Conservation (phyloP, 2,329 filamentous ascomycete species). For the Colletotrichum phormii region DNA sequence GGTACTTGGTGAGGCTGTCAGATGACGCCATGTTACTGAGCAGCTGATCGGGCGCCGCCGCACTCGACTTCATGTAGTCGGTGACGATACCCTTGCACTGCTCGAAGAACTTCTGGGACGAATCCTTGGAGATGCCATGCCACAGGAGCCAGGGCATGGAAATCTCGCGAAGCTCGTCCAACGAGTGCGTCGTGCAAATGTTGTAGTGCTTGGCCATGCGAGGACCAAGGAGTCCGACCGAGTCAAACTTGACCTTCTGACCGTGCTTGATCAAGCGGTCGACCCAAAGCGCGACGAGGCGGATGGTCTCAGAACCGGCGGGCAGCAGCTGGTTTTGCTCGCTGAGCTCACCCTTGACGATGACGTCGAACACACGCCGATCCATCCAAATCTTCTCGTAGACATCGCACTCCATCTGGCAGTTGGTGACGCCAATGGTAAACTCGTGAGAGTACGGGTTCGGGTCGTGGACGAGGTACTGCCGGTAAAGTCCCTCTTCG, state of each 20-base stretch:
- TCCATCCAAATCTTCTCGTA: conserved; percentile 32
- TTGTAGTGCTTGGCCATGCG: conserved; percentile 16
- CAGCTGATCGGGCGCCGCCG: neutral
- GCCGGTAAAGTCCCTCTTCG: conserved; percentile 2
- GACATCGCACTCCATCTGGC: conserved; percentile 1
- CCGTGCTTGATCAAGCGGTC: conserved; percentile 16
- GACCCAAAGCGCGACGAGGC: conserved; percentile 12
- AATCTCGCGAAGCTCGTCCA: neutral
- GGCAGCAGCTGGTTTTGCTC: conserved; percentile 3
- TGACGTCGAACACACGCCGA: neutral
- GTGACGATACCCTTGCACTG: neutral
- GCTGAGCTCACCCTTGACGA: conserved; percentile 3
- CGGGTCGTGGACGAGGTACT: conserved; percentile 25
- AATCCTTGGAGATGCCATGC: neutral
- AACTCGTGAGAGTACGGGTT: conserved; percentile 33
- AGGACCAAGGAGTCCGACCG: neutral
- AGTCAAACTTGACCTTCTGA: neutral
- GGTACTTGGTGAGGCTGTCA: neutral
- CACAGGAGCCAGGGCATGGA: conserved; percentile 1
- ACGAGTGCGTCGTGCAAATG: neutral
- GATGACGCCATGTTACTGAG: neutral
- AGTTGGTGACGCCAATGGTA: conserved; percentile 23
- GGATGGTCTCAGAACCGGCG: conserved; percentile 18
- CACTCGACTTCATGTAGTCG: neutral
- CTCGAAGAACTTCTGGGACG: neutral